Conservation (phyloP, 352 stramenopile genomes). For the Plasmopara muralis region DNA sequence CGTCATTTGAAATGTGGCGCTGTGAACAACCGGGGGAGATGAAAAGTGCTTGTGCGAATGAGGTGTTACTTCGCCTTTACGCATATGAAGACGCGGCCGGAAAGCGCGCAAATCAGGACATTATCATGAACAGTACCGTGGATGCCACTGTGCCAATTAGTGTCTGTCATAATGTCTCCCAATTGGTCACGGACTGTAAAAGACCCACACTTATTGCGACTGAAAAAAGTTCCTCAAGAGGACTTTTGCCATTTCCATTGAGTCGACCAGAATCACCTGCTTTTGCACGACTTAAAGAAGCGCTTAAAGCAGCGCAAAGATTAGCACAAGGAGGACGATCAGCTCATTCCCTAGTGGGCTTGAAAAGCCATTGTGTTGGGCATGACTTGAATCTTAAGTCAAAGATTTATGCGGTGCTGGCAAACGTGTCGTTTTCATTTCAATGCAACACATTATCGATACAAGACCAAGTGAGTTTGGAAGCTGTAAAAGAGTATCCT, state of each 20-base stretch:
- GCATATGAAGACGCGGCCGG: slow-evolving; percentile 49
- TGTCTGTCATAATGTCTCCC: slow-evolving; percentile 38
- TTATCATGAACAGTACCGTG: slow-evolving; percentile 2
- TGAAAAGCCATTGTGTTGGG: slow-evolving; percentile 32
- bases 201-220: slow-evolving; percentile 36
- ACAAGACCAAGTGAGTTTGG: slow-evolving; percentile 59
- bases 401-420: slow-evolving; percentile 66
- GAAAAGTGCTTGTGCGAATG: slow-evolving; percentile 45
- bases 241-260: slow-evolving; percentile 5
- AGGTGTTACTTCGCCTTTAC: slow-evolving; percentile 67
- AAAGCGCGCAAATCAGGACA: slow-evolving; percentile 10
- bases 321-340: slow-evolving; percentile 13
- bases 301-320: slow-evolving; percentile 45
- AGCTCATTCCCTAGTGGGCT: slow-evolving; percentile 23
- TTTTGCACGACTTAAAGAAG: slow-evolving; percentile 67
- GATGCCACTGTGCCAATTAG: slow-evolving; percentile 13
- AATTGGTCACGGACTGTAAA: slow-evolving; percentile 41
- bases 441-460: slow-evolving; percentile 29
- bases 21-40: slow-evolving; percentile 39
- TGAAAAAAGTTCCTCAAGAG: slow-evolving; percentile 3
- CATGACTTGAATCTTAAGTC: slow-evolving; percentile 52
- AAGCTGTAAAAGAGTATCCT: slow-evolving; percentile 65
- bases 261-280: slow-evolving; percentile 45
- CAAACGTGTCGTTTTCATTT: slow-evolving; percentile 50
- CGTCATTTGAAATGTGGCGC: slow-evolving; percentile 55